phyloP scores from a whole-genome alignment of 1,139 yeast genomes.

The Zhuliangozyma parablackwelliae region DNA sequence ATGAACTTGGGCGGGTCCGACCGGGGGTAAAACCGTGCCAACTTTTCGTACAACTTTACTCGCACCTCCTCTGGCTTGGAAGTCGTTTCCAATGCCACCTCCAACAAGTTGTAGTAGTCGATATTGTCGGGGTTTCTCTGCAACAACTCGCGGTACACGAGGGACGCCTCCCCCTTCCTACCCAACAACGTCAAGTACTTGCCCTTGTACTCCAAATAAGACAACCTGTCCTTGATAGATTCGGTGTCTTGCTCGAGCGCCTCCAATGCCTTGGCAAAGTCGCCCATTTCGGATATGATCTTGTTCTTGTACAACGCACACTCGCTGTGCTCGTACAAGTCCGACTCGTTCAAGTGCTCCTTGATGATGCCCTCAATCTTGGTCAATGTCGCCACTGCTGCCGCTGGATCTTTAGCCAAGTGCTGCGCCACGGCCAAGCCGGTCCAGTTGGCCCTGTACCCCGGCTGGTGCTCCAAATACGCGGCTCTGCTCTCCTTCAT shows the following conservation, averaged over 20 bases:
- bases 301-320: constrained; percentile 69
- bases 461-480: constrained; percentile 73
- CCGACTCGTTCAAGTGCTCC: constrained; percentile 64
- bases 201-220: constrained; percentile 66
- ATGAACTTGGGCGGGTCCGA: constrained; percentile 77
- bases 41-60: constrained; percentile 56
- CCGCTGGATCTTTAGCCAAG: constrained; percentile 59
- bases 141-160: constrained; percentile 63
- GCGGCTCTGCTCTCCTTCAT: constrained; percentile 62
- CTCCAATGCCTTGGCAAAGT: constrained; percentile 58
- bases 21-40: constrained; percentile 70
- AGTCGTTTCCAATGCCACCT: constrained; percentile 51
- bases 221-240: constrained; percentile 59
- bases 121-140: constrained; percentile 84
- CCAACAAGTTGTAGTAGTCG: constrained; percentile 62
- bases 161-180: constrained; percentile 56
- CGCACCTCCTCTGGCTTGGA: constrained; percentile 34
- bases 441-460: constrained; percentile 90
- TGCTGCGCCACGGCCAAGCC: constrained; percentile 84
- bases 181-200: constrained; percentile 45
- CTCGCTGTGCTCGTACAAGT: constrained; percentile 76
- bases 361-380: constrained; percentile 72
- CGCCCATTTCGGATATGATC: constrained; percentile 61
- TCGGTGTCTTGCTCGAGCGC: constrained; percentile 51
- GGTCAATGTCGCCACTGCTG: constrained; percentile 66